Percentiles rank a stretch among this genome's conserved stretches.
Conservation (phyloP, 139 green algal genomes). For the Astrephomene gubernaculifera region DNA sequence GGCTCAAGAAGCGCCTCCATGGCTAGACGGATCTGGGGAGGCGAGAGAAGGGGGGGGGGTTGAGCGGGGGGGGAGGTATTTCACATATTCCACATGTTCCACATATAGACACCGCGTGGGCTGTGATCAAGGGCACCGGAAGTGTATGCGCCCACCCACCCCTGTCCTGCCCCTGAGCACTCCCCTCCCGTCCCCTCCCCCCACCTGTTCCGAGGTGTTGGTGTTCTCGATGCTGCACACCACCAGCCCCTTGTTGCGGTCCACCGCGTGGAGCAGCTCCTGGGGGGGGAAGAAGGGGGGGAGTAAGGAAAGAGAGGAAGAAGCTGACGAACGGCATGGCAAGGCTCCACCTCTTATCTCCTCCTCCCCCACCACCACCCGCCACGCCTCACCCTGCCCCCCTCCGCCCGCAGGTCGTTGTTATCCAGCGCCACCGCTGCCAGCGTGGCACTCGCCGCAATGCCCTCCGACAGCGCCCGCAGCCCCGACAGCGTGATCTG, state of each 20-base stretch:
- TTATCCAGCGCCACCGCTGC: slow-evolving; percentile 62
- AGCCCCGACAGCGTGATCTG: slow-evolving; percentile 54
- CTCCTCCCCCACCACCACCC: no score
- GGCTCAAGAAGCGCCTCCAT: slow-evolving; percentile 48
- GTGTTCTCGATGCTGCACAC: slow-evolving; percentile 59
- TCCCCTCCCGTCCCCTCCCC: neutral
- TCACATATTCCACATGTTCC: no score
- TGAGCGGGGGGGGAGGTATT: neutral
- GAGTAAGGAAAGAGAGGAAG: neutral
- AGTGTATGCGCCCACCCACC: no score
- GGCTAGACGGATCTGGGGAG: slow-evolving; percentile 15
- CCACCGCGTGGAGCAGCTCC: slow-evolving; percentile 41
- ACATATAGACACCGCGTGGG: no score
- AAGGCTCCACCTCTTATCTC: no score
- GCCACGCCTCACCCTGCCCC: slow-evolving; percentile 21
- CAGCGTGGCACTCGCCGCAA: slow-evolving; percentile 41
- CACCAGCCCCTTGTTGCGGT: slow-evolving; percentile 53
- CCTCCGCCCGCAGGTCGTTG: slow-evolving; percentile 61
- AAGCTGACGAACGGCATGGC: neutral
- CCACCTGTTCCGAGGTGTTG: slow-evolving; percentile 41
- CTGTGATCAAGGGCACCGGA: no score
- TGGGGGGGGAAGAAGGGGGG: neutral
- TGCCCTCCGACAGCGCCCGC: slow-evolving; percentile 45
- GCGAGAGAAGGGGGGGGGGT: no score
- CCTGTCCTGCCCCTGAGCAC: no score